Evolutionary conservation across 495 filamentous ascomycete genomes (phyloP).

Genomic region (Talaromyces wortmannii): DNA sequence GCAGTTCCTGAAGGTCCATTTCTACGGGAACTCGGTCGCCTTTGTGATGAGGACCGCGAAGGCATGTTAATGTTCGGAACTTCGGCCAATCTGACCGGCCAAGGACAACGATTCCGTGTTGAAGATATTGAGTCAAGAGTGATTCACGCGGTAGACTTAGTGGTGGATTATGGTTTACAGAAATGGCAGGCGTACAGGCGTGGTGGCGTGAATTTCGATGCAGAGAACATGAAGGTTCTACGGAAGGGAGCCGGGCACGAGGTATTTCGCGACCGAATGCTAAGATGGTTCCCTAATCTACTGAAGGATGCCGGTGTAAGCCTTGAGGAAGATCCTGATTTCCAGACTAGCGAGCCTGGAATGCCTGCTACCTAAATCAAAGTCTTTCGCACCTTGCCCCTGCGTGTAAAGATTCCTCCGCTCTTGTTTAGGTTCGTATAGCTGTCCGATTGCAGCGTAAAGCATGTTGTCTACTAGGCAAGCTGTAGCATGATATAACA

Average conservation of each 20-base stretch:
- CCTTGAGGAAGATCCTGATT: background rate
- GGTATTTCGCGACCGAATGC: slow-evolving; percentile 14
- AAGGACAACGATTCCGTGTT: slow-evolving; percentile 17
- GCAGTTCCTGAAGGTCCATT: slow-evolving; percentile 11
- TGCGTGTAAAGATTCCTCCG: background rate
- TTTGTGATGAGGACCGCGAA: slow-evolving; percentile 9
- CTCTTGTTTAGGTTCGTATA: background rate
- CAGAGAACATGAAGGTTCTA: slow-evolving; percentile 15
- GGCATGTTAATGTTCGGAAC: slow-evolving; percentile 16
- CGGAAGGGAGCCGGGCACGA: slow-evolving; percentile 19
- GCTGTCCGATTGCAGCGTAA: background rate
- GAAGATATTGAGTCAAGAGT: slow-evolving; percentile 21
- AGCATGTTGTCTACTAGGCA: background rate
- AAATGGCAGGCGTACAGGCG: slow-evolving; percentile 18
- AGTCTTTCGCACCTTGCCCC: background rate
- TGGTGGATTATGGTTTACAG: slow-evolving; percentile 25
- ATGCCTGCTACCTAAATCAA: background rate
- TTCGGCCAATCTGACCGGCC: slow-evolving; percentile 18
- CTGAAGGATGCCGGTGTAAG: background rate
- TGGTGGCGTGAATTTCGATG: slow-evolving; percentile 12
- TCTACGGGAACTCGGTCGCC: slow-evolving; percentile 11
- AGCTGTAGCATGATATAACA: background rate
- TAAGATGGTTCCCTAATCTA: slow-evolving; percentile 7
- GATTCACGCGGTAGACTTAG: slow-evolving; percentile 14
- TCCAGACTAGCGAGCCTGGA: background rate